A percentile compares a stretch with the other conserved stretches of the same genome.
Evolutionary conservation across 108 stramenopile species (phyloP).

Genomic region (Fistulifera solaris): DNA sequence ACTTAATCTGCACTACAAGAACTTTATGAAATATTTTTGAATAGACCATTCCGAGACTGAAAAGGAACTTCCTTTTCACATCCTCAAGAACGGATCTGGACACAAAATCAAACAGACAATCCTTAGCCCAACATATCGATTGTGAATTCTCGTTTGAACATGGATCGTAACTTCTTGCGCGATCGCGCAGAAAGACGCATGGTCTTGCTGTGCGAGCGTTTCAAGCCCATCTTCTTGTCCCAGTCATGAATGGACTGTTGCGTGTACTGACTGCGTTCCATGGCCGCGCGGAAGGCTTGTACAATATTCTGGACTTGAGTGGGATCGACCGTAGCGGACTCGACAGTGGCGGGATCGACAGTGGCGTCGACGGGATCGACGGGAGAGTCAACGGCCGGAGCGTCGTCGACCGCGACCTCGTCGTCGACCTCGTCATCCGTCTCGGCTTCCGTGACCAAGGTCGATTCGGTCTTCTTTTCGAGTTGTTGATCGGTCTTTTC

Average conservation of each 20-base stretch:
- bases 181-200: slow-evolving; percentile 60
- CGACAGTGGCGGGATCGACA: slow-evolving; percentile 4
- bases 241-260: slow-evolving; percentile 76
- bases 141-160: slow-evolving; percentile 17
- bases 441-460: background rate
- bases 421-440: background rate
- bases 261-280: slow-evolving; percentile 48
- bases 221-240: slow-evolving; percentile 74
- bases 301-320: slow-evolving; percentile 8
- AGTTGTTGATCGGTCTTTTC: no score
- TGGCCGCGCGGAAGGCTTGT: slow-evolving; percentile 24
- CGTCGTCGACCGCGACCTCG: no score
- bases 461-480: background rate
- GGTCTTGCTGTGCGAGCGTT: slow-evolving; percentile 63
- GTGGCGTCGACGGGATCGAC: no score
- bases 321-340: background rate
- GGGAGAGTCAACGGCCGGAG: background rate
- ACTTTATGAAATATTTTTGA: no score
- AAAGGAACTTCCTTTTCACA: no score
- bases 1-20: no score
- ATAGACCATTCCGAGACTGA: no score
- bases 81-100: no score
- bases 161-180: slow-evolving; percentile 34
- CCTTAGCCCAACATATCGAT: no score
- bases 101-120: no score